Evolutionary conservation across 2,329 filamentous ascomycete species (phyloP).

Genomic region (Fusarium sulawesiense): DNA sequence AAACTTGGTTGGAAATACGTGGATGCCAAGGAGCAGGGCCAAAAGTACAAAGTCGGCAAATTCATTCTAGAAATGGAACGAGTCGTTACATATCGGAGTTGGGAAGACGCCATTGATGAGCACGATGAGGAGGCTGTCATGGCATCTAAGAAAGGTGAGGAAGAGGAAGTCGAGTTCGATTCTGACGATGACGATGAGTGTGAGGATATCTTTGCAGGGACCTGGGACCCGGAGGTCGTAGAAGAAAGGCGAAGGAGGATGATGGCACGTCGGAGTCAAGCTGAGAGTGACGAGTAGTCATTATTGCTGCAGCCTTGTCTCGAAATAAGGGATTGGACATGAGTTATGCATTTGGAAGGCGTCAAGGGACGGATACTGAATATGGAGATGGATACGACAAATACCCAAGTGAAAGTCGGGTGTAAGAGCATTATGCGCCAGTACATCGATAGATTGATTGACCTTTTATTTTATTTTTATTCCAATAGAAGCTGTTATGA

Average conservation of each 20-base stretch:
- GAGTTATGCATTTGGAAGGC: conserved; percentile 30
- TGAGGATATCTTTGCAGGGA: conserved; percentile 72
- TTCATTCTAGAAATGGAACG: conserved; percentile 73
- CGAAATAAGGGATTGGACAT: conserved; percentile 1
- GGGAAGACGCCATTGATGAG: conserved; percentile 55
- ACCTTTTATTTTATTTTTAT: neutral
- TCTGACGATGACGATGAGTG: conserved; percentile 75
- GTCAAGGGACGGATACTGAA: conserved; percentile 33
- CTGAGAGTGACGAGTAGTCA: conserved; percentile 20
- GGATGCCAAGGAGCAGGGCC: conserved; percentile 67
- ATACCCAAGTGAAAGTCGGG: conserved; percentile 36
- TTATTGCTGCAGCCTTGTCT: conserved; percentile 14
- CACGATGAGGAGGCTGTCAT: conserved; percentile 15
- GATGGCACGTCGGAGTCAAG: conserved; percentile 46
- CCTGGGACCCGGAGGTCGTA: conserved; percentile 67
- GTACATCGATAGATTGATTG: conserved; percentile 1
- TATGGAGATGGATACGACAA: conserved; percentile 17
- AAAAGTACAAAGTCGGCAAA: conserved; percentile 76
- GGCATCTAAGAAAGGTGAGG: conserved; percentile 15
- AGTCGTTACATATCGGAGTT: conserved; percentile 63
- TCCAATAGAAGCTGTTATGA: conserved; percentile 8
- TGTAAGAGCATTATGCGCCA: conserved; percentile 13
- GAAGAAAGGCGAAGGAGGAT: conserved; percentile 59
- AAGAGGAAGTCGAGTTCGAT: conserved; percentile 64
- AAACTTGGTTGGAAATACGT: conserved; percentile 77